Evolutionary conservation across 108 stramenopile genomes (phyloP).

Genomic region (Parietichytrium sp.): DNA sequence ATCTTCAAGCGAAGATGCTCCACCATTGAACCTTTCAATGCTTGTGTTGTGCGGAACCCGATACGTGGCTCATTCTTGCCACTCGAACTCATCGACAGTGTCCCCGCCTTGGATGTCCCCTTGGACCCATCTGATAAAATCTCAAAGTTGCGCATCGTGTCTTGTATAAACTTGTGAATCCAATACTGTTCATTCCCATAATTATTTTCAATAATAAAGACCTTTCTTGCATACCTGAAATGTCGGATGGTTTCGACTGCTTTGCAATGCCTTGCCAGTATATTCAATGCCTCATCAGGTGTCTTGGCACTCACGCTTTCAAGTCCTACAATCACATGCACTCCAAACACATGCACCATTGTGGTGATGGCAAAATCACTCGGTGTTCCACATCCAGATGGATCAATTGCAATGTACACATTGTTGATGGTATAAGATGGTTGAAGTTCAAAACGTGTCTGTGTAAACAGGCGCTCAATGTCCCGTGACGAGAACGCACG

Average conservation of each 20-base stretch:
- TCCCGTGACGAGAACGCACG: background rate
- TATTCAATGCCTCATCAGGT: background rate
- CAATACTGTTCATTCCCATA: background rate
- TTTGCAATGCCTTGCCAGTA: background rate
- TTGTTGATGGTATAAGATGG: background rate
- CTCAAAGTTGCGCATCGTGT: background rate
- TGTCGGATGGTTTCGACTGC: background rate
- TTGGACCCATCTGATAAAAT: background rate
- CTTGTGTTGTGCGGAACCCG: background rate
- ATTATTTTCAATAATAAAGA: background rate
- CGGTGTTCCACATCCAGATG: background rate
- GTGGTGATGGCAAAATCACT: slow-evolving; percentile 29
- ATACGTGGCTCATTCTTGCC: too few relatives aligned
- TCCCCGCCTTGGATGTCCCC: too few relatives aligned
- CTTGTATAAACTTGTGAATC: background rate
- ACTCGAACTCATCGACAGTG: too few relatives aligned
- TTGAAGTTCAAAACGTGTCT: background rate
- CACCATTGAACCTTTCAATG: background rate
- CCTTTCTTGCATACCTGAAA: background rate
- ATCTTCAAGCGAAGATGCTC: slow-evolving; percentile 4
- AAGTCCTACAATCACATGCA: background rate
- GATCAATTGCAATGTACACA: background rate
- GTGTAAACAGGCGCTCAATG: background rate
- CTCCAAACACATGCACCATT: background rate
- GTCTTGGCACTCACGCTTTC: background rate